Base-by-base conservation (phyloP, 495 filamentous ascomycete genomes). In the Neurospora terricola region DNA sequence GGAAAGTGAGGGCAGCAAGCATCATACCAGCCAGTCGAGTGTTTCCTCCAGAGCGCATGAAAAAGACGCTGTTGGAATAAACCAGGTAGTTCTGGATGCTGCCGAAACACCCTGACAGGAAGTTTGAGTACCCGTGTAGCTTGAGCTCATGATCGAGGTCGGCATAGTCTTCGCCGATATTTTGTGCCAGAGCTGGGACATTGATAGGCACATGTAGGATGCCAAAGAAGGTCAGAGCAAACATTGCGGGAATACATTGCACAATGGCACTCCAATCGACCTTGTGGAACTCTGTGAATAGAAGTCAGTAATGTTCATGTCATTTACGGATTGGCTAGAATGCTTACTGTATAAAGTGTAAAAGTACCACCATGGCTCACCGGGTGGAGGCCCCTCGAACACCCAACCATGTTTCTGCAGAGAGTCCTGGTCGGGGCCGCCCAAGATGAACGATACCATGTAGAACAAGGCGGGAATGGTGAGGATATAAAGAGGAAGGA, bases 21-120 rank as follows among this genome's bases (percentile, higher is more conserved):
- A 95, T 86, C n/a, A 96, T 77, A 11, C 96, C 96, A 21, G 93
- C 96, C 30, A 96, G 78, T 62, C 96, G 90, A 74, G 90, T 96
- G 76, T 94, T 87, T 16, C 94, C 96, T 30, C 96, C 96, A 69
- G 92, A 96, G 16, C 91, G 88, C 76, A 98, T 97, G 81, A 99
- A 98, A 30, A 99, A 85, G n/a, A 95, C 86, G 77, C 93, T 97
- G 76, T 99, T 99, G 68, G 94, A 94, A 77, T 98, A 99, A 12
- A 98, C 96, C 21, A 98, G 87, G 77, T 99, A 99, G 80, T 99
- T 99, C 79, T 98, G 96, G 70, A 99, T 95, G 78, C 94, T 97
- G 23, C 96, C 96, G 6, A 85, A 84, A 71, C 90, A 85, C 7
- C 96, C 96, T 11, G 96, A 98, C 9, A 98, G 75, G 23, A 93